These are phyloP conservation scores for Emmonsiellopsis sp. DNA, from an alignment of 2,329 filamentous ascomycete species.

Conservation along the genomic window DNA sequence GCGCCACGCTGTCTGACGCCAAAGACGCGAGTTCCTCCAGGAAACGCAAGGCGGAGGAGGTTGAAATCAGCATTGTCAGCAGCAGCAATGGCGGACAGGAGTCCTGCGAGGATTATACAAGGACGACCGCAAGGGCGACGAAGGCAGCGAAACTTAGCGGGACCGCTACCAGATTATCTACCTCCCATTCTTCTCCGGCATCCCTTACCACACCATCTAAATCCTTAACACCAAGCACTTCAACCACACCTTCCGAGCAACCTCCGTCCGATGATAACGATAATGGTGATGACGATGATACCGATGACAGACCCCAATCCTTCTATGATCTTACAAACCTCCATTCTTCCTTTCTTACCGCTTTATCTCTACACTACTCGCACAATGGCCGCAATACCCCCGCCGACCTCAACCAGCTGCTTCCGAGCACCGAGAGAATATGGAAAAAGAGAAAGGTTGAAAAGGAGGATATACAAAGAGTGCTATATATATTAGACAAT, in stretches of 20 bases:
- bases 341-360: slow-evolving; percentile 58
- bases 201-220: too few relatives aligned
- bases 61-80: slow-evolving; percentile 22
- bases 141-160: neutral
- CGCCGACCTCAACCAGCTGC: slow-evolving; percentile 53
- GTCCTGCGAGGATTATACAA: neutral
- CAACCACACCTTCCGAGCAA: neutral
- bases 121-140: slow-evolving; percentile 6
- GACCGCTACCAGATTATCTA: neutral
- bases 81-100: neutral
- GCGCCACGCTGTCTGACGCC: slow-evolving; percentile 14
- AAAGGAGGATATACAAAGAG: slow-evolving; percentile 55
- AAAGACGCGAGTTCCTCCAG: slow-evolving; percentile 29
- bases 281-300: slow-evolving; percentile 25
- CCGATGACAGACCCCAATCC: slow-evolving; percentile 27
- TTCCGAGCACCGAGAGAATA: slow-evolving; percentile 53
- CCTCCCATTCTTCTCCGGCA: neutral
- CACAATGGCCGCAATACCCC: slow-evolving; percentile 57
- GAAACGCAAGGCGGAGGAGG: slow-evolving; percentile 30
- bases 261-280: neutral
- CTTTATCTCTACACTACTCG: slow-evolving; percentile 58
- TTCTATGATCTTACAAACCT: slow-evolving; percentile 50
- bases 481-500: slow-evolving; percentile 46
- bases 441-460: slow-evolving; percentile 65
- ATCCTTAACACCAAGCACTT: neutral